Conservation (phyloP, 108 stramenopile genomes). For the Cyclotella choctawhatcheeana region DNA sequence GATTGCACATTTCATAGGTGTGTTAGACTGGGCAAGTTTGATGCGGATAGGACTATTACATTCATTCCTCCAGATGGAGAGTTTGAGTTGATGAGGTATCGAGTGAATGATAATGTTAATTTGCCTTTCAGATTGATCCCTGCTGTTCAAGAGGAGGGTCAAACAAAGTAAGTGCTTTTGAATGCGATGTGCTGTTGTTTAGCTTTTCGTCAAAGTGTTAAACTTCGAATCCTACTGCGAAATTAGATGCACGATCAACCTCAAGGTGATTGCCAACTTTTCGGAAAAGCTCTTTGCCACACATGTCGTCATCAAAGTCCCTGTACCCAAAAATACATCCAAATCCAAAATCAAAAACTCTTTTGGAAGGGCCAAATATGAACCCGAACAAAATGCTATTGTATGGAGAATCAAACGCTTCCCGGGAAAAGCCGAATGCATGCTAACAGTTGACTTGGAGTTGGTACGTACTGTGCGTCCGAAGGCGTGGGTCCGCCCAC, state of each 20-base stretch:
- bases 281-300: slow-evolving; percentile 93
- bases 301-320: slow-evolving; percentile 96
- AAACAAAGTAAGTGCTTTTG: slow-evolving; percentile 86
- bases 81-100: slow-evolving; percentile 99
- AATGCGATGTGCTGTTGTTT: not conserved
- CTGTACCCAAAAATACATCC: slow-evolving; percentile 97
- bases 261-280: slow-evolving; percentile 95
- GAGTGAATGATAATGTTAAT: slow-evolving; percentile 96
- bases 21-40: slow-evolving; percentile 97
- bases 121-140: slow-evolving; percentile 96
- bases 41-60: slow-evolving; percentile 99
- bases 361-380: slow-evolving; percentile 96
- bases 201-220: not conserved
- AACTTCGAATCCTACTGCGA: not conserved
- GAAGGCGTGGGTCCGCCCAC: slow-evolving; percentile 97
- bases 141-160: slow-evolving; percentile 95
- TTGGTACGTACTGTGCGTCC: slow-evolving; percentile 93
- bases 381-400: slow-evolving; percentile 97
- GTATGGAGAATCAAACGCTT: slow-evolving; percentile 98
- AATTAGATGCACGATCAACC: slow-evolving; percentile 88
- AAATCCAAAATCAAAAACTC: slow-evolving; percentile 91
- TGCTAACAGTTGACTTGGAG: slow-evolving; percentile 94
- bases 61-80: slow-evolving; percentile 99
- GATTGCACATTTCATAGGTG: slow-evolving; percentile 99
- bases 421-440: slow-evolving; percentile 93